Base-by-base conservation (phyloP, 208 protist genomes). In the Sergeia podlipaevii region DNA sequence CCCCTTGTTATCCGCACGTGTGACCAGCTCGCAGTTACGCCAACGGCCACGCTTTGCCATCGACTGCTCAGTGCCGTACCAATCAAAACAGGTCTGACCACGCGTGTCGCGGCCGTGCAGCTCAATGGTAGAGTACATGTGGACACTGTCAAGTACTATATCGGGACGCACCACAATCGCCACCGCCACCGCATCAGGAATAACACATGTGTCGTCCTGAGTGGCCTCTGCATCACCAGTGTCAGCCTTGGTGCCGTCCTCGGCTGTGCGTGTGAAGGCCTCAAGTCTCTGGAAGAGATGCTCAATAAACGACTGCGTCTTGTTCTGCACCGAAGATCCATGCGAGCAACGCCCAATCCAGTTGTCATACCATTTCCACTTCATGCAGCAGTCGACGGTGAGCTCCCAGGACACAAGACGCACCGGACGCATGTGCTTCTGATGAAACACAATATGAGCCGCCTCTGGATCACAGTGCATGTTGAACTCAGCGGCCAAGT, bases 381-480 rank as follows among this genome's bases (percentile, higher is more conserved):
- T 60, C 84, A 91, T 83, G 32, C 74, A 50, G 64, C 80, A 91
- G 66, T 79, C 71, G 15, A 91, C 84, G 21, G 85, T 93, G 3
- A 81, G 57, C 49, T 93, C 85, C 85, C 80, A 89, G 51, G 66
- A 62, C 18, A 93, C 77, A 0, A 93, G 21, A 15, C 66, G 67
- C 34, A 93, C 59, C 2, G 85, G 79, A 13, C 58, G 52, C 63
- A 83, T 77, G 17, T 42, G 24, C 6, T 73, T 68, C 32, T 80
- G 55, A 41, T 93, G 72, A 33, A 93, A 79, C 21, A 93, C 77
- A 20, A 89, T 68, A 56, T 70, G 75, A n/a, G 79, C 85, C 21
- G 85, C 85, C 69, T 93, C 85, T 15, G 85, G 85, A 59, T 93
- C 85, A 48, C 78, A 85, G 71, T 90, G 78, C 36, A 89, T 70